phyloP scores from a whole-genome alignment of 176 grass and related monocot species.

The Puya raimondii region DNA sequence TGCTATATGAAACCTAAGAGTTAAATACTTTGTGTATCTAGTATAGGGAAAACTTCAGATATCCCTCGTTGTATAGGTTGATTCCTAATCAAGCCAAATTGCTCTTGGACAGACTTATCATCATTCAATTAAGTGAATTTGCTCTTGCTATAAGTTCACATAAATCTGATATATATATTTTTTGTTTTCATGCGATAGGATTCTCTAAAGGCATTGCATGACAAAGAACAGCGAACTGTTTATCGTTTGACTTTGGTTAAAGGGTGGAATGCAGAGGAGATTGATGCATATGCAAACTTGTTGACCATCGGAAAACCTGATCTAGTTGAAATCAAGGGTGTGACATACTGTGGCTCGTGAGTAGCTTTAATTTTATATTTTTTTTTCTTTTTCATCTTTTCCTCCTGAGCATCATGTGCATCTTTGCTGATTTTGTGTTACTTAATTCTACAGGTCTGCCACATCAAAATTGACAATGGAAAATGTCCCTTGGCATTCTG shows the following conservation, averaged over 20 bases:
- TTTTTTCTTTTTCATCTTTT: constrained; percentile 3
- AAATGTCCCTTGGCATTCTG: constrained; percentile 94
- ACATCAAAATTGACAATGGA: constrained; percentile 99
- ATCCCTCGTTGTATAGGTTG: too few species aligned
- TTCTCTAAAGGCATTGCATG: constrained; percentile 70
- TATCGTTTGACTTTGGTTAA: constrained; percentile 94
- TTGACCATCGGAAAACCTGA: constrained; percentile 70
- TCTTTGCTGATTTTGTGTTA: constrained; percentile 7
- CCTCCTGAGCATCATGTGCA: not conserved
- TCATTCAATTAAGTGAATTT: too few species aligned
- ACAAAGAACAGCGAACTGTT: constrained; percentile 84
- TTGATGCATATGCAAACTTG: constrained; percentile 84
- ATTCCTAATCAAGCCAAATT: too few species aligned
- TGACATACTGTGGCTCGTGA: constrained; percentile 96
- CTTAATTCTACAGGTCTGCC: constrained; percentile 41
- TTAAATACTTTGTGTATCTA: too few species aligned
- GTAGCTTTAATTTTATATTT: constrained; percentile 16
- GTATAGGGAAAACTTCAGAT: too few species aligned
- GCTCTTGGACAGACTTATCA: too few species aligned
- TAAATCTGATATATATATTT: not conserved
- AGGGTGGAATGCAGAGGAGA: constrained; percentile 93
- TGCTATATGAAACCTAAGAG: too few species aligned
- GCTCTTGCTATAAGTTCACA: too few species aligned
- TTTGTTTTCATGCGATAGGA: constrained; percentile 30
- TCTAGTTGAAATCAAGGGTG: constrained; percentile 97